Evolutionary conservation across 371 early-diverging fungal species (phyloP).

Genomic region (Synchytrium microbalum): DNA sequence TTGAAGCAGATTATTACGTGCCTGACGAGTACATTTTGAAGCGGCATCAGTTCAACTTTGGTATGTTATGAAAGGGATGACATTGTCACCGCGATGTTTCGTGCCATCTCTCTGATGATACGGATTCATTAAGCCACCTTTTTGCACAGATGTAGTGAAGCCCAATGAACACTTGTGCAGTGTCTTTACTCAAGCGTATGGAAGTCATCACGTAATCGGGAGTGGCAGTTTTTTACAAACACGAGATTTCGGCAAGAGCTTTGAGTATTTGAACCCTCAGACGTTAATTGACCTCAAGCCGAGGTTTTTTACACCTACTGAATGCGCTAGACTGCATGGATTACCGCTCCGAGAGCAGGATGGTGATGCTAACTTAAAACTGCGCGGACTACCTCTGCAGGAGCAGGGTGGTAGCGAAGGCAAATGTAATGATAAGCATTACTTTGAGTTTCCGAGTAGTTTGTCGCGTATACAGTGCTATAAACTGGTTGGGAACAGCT

Average conservation of each 20-base stretch:
- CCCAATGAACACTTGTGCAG: neutral
- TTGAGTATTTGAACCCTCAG: neutral
- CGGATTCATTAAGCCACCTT: no score
- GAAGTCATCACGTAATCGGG: constrained; percentile 57
- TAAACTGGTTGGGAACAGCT: constrained; percentile 34
- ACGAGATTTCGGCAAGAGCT: constrained; percentile 11
- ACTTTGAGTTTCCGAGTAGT: constrained; percentile 25
- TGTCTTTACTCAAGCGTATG: constrained; percentile 67
- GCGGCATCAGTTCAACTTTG: constrained; percentile 59
- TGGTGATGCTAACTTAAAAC: neutral
- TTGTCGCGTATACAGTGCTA: constrained; percentile 22
- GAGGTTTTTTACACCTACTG: constrained; percentile 67
- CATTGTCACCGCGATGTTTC: neutral
- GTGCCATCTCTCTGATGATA: no score
- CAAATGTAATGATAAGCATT: no score
- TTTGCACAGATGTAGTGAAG: constrained; percentile 8
- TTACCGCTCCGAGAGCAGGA: neutral
- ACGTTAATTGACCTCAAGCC: constrained; percentile 40
- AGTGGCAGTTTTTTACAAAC: constrained; percentile 54
- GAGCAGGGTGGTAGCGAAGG: no score
- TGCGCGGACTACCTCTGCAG: no score
- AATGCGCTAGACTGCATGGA: constrained; percentile 62
- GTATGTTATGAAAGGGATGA: no score
- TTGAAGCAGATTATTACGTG: constrained; percentile 42
- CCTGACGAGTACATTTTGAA: constrained; percentile 57